Evolutionary conservation across 225 moss, liverwort and hornwort genomes (phyloP), one percentile per base, ranked within the genome.

Genomic region (Asterella californica): DNA sequence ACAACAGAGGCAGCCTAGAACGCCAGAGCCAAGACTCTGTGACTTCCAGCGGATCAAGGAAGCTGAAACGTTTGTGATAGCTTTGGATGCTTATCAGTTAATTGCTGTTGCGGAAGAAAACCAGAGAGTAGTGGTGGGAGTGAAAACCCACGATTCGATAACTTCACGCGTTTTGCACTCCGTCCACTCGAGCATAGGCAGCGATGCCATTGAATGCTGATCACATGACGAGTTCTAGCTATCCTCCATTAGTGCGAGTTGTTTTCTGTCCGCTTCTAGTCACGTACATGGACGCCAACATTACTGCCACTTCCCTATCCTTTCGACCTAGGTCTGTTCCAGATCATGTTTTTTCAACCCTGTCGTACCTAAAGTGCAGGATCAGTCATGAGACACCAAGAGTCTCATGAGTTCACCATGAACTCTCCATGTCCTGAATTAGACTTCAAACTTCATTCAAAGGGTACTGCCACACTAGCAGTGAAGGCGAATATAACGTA

Each of bases 231-330:
- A 65, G 64, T 65, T 65, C 64, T 32, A 22, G 46, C 25, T 22
- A 29, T 9, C 27, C 54, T 34, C 30, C 52, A 57, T 25, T 24
- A 50, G 75, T 49, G 75, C 53, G 24, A 57, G 34, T 60, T 17
- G 34, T 76, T 30, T 34, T 76, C 57, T 76, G 76, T 36, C 76
- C 76, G 33, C 55, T 57, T 10, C 32, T 76, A 2, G 76, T 76
- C 52, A 42, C 60, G 38, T 76, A 32, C 57, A 52, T 76, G 76
- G 59, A 60, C 34, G 76, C 57, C 33, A 21, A 17, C 57, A 30
- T 52, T n/a, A 25, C n/a, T n/a, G n/a, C n/a, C n/a, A n/a, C n/a
- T n/a, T 33, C 37, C 29, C 15, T 30, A 25, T 61, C 33, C 17
- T 36, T 18, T 22, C 4, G 9, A 73, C 48, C 22, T 68, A 17